Evolutionary conservation across 768 basidiomycete genomes (phyloP).

Genomic region (Tricholomella constricta): DNA sequence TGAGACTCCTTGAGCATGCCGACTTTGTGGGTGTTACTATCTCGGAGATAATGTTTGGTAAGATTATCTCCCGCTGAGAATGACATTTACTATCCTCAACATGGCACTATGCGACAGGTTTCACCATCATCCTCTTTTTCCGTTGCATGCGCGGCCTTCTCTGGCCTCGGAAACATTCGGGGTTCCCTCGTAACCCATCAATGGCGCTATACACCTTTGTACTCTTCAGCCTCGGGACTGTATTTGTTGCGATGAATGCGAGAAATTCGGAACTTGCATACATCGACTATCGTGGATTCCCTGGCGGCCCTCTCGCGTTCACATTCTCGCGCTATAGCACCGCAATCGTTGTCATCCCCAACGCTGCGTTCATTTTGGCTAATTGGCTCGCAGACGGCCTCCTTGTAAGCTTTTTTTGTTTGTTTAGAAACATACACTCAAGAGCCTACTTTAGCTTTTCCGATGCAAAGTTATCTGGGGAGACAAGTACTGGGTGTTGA

Average conservation of each 20-base stretch:
- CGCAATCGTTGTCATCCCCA: background rate
- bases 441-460: background rate
- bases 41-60: conserved; percentile 10
- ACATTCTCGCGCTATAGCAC: background rate
- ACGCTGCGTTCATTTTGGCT: background rate
- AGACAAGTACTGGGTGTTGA: conserved; percentile 8
- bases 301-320: conserved; percentile 13
- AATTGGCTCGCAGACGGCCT: conserved; percentile 1
- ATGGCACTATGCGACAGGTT: background rate
- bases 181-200: too few species aligned
- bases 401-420: background rate
- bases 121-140: conserved; percentile 3
- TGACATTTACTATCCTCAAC: too few species aligned
- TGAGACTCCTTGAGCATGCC: background rate
- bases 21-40: conserved; percentile 10
- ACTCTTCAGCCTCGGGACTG: conserved; percentile 12
- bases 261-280: conserved; percentile 6
- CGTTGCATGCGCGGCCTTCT: conserved; percentile 4
- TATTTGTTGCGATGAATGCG: conserved; percentile 13
- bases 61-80: too few species aligned
- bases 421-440: background rate
- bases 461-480: conserved; percentile 3
- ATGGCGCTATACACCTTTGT: conserved; percentile 6
- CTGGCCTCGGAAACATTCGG: too few species aligned
- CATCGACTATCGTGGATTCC: conserved; percentile 13